A percentile compares a stretch with the other conserved stretches of the same genome.
Conservation (phyloP, 805 yeast species). For the Maudiozyma barnettii region DNA sequence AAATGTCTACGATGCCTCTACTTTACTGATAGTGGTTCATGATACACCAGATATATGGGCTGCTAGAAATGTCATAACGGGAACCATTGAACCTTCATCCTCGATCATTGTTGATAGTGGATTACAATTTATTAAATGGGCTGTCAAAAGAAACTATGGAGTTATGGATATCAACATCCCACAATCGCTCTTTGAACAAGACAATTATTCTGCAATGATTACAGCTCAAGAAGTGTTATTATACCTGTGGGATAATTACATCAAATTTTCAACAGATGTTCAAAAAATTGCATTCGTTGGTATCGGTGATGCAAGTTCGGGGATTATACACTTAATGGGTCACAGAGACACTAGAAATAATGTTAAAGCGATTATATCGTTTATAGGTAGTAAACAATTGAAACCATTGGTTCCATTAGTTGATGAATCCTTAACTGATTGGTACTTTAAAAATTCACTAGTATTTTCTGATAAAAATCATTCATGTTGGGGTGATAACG, state of each 20-base stretch:
- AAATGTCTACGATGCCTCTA: slow-evolving; percentile 56
- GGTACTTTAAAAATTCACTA: slow-evolving; percentile 83
- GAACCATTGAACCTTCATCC: slow-evolving; percentile 61
- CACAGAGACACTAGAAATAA: slow-evolving; percentile 61
- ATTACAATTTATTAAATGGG: slow-evolving; percentile 61
- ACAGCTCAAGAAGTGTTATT: slow-evolving; percentile 69
- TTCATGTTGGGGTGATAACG: slow-evolving; percentile 65
- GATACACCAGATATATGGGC: slow-evolving; percentile 95
- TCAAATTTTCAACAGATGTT: slow-evolving; percentile 59
- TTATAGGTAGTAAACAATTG: slow-evolving; percentile 57
- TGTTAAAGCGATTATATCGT: slow-evolving; percentile 62
- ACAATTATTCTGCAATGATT: slow-evolving; percentile 49
- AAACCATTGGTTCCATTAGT: slow-evolving; percentile 75
- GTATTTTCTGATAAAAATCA: slow-evolving; percentile 69
- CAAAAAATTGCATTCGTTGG: slow-evolving; percentile 73
- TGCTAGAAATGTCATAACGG: slow-evolving; percentile 66
- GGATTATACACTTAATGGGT: slow-evolving; percentile 79
- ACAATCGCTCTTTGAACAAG: slow-evolving; percentile 36
- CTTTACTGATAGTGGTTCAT: slow-evolving; percentile 64
- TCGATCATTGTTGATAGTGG: slow-evolving; percentile 74
- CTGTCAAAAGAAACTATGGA: slow-evolving; percentile 51
- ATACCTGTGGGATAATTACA: slow-evolving; percentile 84
- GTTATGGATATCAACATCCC: slow-evolving; percentile 81
- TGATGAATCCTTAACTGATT: slow-evolving; percentile 83
- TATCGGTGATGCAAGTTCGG: slow-evolving; percentile 80